Evolutionary conservation across 2,329 filamentous ascomycete species (phyloP).

Genomic region (Sporothrix humicola): DNA sequence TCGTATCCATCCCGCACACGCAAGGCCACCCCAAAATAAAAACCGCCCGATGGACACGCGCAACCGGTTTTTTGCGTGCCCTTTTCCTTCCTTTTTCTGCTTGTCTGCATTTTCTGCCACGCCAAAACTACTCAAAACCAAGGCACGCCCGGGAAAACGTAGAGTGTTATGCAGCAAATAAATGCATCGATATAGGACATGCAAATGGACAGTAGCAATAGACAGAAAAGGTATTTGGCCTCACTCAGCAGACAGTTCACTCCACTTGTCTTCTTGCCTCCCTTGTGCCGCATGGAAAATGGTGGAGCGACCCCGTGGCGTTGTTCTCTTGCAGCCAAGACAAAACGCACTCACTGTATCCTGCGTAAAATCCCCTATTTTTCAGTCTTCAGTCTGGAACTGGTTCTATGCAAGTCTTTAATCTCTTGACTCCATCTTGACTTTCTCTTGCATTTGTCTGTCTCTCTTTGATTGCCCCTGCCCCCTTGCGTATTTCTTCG

Average conservation of each 20-base stretch:
- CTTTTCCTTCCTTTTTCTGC: too few species aligned
- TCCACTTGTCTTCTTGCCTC: background rate
- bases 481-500: background rate
- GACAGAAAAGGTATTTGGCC: too few species aligned
- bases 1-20: constrained; percentile 26
- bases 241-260: constrained; percentile 7
- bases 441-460: too few species aligned
- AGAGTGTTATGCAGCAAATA: background rate
- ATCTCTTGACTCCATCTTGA: too few species aligned
- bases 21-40: background rate
- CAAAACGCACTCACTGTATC: background rate
- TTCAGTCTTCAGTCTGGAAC: too few species aligned
- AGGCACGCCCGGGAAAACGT: constrained; percentile 14
- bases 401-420: too few species aligned
- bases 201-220: background rate
- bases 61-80: constrained; percentile 19
- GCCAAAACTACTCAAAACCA: background rate
- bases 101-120: background rate
- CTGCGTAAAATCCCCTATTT: too few species aligned
- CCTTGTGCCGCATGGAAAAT: constrained; percentile 7
- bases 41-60: constrained; percentile 10
- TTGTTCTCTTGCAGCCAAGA: background rate
- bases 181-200: background rate
- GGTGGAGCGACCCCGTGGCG: constrained; percentile 11
- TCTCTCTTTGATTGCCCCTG: background rate